Evolutionary conservation across 257 asterid genomes (phyloP), one percentile per base, ranked within the genome.

Genomic region (Penstemon barbatus): DNA sequence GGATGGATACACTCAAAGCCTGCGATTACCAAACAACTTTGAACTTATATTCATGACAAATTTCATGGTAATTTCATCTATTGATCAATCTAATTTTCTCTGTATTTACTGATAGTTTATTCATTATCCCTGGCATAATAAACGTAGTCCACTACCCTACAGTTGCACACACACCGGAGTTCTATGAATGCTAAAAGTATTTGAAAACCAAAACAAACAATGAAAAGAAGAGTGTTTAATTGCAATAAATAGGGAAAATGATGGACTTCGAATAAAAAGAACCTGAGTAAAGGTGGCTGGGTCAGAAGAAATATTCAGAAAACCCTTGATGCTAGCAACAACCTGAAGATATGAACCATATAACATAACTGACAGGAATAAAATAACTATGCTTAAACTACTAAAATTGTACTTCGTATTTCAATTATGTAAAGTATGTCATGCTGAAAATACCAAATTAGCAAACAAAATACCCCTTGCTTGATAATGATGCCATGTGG

Each of bases 281-380:
- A 92, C 98, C 98, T 92, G 96, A 66, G 86, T 72, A 70, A 92
- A 84, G 43, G 98, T 87, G 25, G 89, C 81, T 7, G 98, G 98
- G 44, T 89, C 89, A 63, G 86, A 55, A 46, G 91, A 44, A 40
- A 92, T 87, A 74, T 84, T 80, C 78, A 89, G 74, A 59, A 52
- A 87, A 4, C 90, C 86, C 46, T 42, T 74, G 73, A 92, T 78
- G 84, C 92, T 80, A 64, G 81, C 97, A 73, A 86, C 82, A 63
- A 92, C 75, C 98, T 89, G 92, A 78, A 85, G 51, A 69, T 9
- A 69, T 13, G 42, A 50, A 37, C 12, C 5, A 19, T 9, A 60
- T 60, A 41, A 41, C 63, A 8, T 15, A 11, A 41, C 41, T 46
- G 51, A 46, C 9, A 57, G 15, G 3, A 36, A 57, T 2, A 46